These are phyloP conservation scores for Geoglossum glabrum DNA, from an alignment of 495 filamentous ascomycete genomes.

Conservation along the genomic window DNA sequence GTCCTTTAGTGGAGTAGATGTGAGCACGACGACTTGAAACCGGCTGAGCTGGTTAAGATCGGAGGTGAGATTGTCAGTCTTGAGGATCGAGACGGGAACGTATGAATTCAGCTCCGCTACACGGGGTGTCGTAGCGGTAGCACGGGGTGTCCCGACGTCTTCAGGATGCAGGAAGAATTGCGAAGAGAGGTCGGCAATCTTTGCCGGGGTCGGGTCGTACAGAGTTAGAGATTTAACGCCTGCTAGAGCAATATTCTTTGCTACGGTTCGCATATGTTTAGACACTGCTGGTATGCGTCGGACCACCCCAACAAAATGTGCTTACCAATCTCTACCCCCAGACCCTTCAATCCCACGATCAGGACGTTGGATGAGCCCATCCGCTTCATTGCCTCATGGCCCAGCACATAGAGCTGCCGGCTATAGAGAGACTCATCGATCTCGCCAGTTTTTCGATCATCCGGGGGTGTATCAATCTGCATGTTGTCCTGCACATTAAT, in stretches of 20 bases:
- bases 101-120: slow-evolving; percentile 94
- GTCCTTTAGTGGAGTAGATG: slow-evolving; percentile 55
- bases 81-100: slow-evolving; percentile 64
- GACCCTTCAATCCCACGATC: slow-evolving; percentile 73
- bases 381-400: slow-evolving; percentile 98
- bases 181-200: slow-evolving; percentile 72
- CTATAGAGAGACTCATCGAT: slow-evolving; percentile 98
- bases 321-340: slow-evolving; percentile 84
- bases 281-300: background rate
- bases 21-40: slow-evolving; percentile 85
- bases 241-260: slow-evolving; percentile 96
- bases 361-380: slow-evolving; percentile 95
- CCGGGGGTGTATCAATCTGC: slow-evolving; percentile 52
- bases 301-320: background rate
- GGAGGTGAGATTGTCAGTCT: slow-evolving; percentile 38
- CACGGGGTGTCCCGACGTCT: slow-evolving; percentile 85
- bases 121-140: slow-evolving; percentile 64
- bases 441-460: slow-evolving; percentile 37
- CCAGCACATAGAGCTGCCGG: slow-evolving; percentile 91
- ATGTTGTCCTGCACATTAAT: slow-evolving; percentile 36
- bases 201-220: slow-evolving; percentile 60
- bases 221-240: slow-evolving; percentile 82
- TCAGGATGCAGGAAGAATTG: slow-evolving; percentile 85
- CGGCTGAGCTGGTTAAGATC: slow-evolving; percentile 60
- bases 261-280: slow-evolving; percentile 18